phyloP scores from a whole-genome alignment of 164 flowering plant genomes.

The Pachysandra terminalis region DNA sequence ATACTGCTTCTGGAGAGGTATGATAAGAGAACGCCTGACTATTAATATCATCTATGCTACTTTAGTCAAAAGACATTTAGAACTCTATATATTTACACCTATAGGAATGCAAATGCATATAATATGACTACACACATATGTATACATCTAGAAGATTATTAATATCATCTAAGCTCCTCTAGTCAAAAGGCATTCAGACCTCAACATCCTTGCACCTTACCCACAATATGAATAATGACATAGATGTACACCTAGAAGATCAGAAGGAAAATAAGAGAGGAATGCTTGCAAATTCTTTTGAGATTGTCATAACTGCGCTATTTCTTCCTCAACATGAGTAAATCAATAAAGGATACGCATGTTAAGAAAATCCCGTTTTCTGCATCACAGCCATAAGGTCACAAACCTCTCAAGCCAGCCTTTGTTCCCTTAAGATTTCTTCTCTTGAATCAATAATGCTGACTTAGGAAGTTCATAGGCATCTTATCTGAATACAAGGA shows the following conservation, averaged over 20 bases:
- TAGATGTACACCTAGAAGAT: background rate
- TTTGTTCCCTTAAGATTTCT: too few species aligned
- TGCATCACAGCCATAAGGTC: too few species aligned
- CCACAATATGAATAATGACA: too few species aligned
- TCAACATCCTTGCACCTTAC: too few species aligned
- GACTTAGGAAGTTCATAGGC: too few species aligned
- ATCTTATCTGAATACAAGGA: too few species aligned
- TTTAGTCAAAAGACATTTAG: background rate
- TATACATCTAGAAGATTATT: background rate
- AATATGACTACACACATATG: too few species aligned
- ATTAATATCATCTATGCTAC: background rate
- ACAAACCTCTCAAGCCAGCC: too few species aligned
- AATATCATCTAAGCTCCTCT: background rate
- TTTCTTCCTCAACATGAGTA: background rate
- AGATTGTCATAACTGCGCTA: background rate
- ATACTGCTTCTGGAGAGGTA: too few species aligned
- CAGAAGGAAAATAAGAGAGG: background rate
- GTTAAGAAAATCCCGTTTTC: background rate
- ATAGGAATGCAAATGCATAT: too few species aligned
- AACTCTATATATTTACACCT: too few species aligned
- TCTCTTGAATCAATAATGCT: too few species aligned
- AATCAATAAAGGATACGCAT: background rate
- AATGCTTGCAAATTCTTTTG: background rate
- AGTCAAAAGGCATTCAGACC: background rate
- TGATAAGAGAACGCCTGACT: background rate